These are phyloP conservation scores for Schwanniomyces vanrijiae DNA, from an alignment of 805 yeast genomes.

Conservation along the genomic window DNA sequence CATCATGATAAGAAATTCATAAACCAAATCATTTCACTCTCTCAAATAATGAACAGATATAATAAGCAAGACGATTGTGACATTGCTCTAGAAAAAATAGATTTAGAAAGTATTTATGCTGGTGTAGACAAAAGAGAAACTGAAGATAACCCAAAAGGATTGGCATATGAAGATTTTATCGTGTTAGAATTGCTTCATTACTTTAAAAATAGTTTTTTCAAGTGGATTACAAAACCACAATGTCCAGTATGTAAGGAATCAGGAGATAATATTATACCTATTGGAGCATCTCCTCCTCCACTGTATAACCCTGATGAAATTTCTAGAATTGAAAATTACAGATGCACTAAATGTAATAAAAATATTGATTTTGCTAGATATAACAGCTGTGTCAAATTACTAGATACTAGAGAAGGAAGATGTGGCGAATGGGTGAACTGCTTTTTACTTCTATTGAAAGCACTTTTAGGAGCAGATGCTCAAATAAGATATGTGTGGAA, in stretches of 20 bases:
- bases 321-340: conserved; percentile 59
- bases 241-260: conserved; percentile 53
- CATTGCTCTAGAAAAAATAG: conserved; percentile 60
- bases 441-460: conserved; percentile 65
- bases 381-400: conserved; percentile 61
- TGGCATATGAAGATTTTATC: conserved; percentile 35
- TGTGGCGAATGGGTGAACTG: conserved; percentile 97
- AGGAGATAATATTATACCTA: conserved; percentile 34
- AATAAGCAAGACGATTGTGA: conserved; percentile 30
- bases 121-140: conserved; percentile 53
- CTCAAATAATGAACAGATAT: conserved; percentile 10
- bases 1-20: conserved; percentile 3
- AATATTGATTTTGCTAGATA: conserved; percentile 71
- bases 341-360: conserved; percentile 52
- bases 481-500: conserved; percentile 74
- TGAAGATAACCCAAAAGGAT: conserved; percentile 2
- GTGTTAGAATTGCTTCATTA: conserved; percentile 34
- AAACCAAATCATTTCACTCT: background rate
- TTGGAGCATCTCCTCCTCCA: conserved; percentile 43
- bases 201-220: conserved; percentile 76
- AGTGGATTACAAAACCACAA: conserved; percentile 75
- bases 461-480: conserved; percentile 49
- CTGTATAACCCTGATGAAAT: conserved; percentile 43
- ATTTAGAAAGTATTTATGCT: conserved; percentile 55
- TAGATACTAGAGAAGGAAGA: conserved; percentile 68